Evolutionary conservation across 805 yeast species (phyloP).

Genomic region (Saturnispora halmiae): DNA sequence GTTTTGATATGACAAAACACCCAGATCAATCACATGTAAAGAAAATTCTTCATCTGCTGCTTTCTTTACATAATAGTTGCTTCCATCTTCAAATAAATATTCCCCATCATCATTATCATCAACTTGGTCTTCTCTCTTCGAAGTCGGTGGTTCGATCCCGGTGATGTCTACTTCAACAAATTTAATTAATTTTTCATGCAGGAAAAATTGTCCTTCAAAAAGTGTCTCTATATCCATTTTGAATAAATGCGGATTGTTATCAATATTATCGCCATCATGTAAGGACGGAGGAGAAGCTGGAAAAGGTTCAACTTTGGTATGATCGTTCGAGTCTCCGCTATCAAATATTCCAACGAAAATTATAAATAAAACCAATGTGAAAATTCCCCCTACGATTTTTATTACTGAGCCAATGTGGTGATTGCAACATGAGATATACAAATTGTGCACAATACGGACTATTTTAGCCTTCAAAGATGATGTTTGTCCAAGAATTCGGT

Average conservation of each 20-base stretch:
- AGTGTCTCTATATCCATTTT: slow-evolving; percentile 2
- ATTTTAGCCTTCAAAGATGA: not conserved
- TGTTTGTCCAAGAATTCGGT: slow-evolving; percentile 1
- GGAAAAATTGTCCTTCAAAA: slow-evolving; percentile 1
- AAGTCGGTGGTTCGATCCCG: not conserved
- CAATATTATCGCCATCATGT: not conserved
- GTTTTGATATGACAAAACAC: slow-evolving; percentile 35
- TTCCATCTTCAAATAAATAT: slow-evolving; percentile 22
- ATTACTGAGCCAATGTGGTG: not conserved
- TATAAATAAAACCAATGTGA: not conserved
- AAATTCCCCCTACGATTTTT: not conserved
- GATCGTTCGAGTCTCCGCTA: not conserved
- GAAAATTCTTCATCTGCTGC: slow-evolving; percentile 25
- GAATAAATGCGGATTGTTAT: not conserved
- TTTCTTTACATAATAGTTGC: slow-evolving; percentile 16
- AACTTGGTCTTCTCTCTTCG: not conserved
- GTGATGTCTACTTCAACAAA: slow-evolving; percentile 3
- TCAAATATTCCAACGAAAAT: not conserved
- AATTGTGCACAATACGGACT: not conserved
- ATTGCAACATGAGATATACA: not conserved
- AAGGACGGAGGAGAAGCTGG: not conserved
- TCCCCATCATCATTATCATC: slow-evolving; percentile 26
- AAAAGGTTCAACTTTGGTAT: not conserved
- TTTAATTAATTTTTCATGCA: not conserved
- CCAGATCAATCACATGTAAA: slow-evolving; percentile 25